Evolutionary conservation across 805 yeast species (phyloP), one percentile per base, ranked within the genome.

Genomic region (Lipomyces oligophaga): DNA sequence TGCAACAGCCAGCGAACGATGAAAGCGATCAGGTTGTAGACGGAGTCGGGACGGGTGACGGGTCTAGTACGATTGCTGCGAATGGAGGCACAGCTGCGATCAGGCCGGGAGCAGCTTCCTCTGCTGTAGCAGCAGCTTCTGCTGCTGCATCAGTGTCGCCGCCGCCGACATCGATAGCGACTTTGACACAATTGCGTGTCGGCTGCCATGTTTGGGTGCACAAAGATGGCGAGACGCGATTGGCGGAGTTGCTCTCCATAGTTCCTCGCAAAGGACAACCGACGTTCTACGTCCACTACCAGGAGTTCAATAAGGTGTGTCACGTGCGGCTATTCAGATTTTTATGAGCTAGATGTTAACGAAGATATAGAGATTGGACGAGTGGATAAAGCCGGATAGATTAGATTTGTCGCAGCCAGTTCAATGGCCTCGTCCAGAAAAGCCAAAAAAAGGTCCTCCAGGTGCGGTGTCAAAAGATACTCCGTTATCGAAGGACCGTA

Each of bases 281-380:
- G 26, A 85, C 79, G 55, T 89, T 83, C 65, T 93, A 93, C 63
- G 96, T 93, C 25, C 99, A 93, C 66, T 93, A 88, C 68, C 86
- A 80, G 43, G 96, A 89, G 58, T 93, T 82, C 72, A 93, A 93
- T 71, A 93, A 93, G 58, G 58, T 54, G 28, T 16, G 45, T 40
- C 20, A 15, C 26, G 53, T 16, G 22, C 18, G 34, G 13, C 28
- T 5, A 21, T 7, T 36, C 4, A 5, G 6, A 21, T 21, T 7
- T 15, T 11, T 28, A 26, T 8, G 30, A 13, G 13, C 30, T 8
- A 26, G 30, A 13, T 26, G 28, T 34, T 34, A 20, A 35, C 41
- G 27, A 7, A 22, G 42, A 19, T 19, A 19, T 20, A 54, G 66
- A 83, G 99, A 65, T 74, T 93, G 58, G 99, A 93, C 69, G 98